Evolutionary conservation across 164 flowering plant species (phyloP).

Genomic region (Paratinospora sagittata): DNA sequence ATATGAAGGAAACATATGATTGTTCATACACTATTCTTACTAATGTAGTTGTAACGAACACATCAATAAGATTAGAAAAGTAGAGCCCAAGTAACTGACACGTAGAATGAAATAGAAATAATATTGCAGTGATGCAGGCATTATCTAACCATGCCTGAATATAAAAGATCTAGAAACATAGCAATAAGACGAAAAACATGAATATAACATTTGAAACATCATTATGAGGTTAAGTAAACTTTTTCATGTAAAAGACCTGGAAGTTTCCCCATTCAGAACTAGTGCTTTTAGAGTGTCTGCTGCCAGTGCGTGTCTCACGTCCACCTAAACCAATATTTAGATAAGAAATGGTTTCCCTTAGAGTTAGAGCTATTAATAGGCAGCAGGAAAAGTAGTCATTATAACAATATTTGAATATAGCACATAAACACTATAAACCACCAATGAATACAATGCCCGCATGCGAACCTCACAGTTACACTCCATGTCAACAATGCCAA

Average conservation of each 20-base stretch:
- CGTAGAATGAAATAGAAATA: too few species aligned
- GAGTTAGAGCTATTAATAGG: background rate
- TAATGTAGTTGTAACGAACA: too few species aligned
- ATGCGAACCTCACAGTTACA: background rate
- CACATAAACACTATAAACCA: background rate
- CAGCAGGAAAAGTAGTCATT: background rate
- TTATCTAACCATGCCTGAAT: too few species aligned
- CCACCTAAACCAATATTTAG: slow-evolving; percentile 40
- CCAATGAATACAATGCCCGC: background rate
- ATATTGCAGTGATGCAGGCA: too few species aligned
- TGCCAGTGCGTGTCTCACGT: slow-evolving; percentile 68
- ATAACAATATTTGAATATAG: background rate
- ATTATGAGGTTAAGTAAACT: background rate
- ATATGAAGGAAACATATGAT: too few species aligned
- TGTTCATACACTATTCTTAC: too few species aligned
- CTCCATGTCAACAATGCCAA: background rate
- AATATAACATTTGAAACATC: too few species aligned
- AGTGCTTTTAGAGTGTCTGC: slow-evolving; percentile 53
- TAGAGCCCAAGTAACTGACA: too few species aligned
- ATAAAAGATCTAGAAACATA: too few species aligned
- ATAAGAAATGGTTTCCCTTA: background rate
- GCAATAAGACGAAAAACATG: too few species aligned
- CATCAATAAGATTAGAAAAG: too few species aligned
- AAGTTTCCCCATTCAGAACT: slow-evolving; percentile 57
- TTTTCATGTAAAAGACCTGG: slow-evolving; percentile 41